Base-by-base conservation (phyloP, 2,329 filamentous ascomycete species). In the Phialemoniopsis sp. region DNA sequence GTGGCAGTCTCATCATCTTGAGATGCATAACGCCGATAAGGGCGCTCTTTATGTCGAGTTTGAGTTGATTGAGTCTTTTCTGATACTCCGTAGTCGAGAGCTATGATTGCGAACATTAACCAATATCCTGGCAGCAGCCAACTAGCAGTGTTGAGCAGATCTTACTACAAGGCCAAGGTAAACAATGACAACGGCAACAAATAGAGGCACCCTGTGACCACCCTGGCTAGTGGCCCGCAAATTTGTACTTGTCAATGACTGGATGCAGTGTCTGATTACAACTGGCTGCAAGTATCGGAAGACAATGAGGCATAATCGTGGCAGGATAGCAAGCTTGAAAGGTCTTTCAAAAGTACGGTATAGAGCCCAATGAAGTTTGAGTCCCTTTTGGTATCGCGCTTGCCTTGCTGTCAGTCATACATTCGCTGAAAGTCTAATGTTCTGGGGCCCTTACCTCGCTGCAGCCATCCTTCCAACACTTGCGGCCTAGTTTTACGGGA, bases 241-340 rank as follows among this genome's bases (percentile, higher is more conserved):
- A n/a, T n/a, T 26, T 10, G 10, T 6, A 26, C 6, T 26, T 26
- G 6, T 10, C 21, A 26, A 26, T 6, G 21, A 68, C 32, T 44
- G 45, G 36, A 70, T 68, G 0, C 59, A 49, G 5, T 52, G 39
- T 15, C 57, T 57, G 29, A 70, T 68, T 3, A 71, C 47, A 3
- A 62, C 34, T 5, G 66, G 60, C 41, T 70, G 67, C 0, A 59
- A 54, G 35, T 64, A 70, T 5, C 60, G 57, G 40, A 69, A 70
- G 2, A 53, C 8, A 13, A 65, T 59, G 12, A 68, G 45, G 17
- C 58, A 57, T 0, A 70, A 29, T 8, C 67, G 58, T 4, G 63
- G 60, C 1, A 59, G 33, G n/a, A 62, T 48, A 3, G 57, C 56
- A 6, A 47, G 31, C 4, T 59, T 13, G 26, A 68, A 58, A 0